Evolutionary conservation across 2,329 filamentous ascomycete species (phyloP).

Genomic region (Trichoderma cornu-damae): DNA sequence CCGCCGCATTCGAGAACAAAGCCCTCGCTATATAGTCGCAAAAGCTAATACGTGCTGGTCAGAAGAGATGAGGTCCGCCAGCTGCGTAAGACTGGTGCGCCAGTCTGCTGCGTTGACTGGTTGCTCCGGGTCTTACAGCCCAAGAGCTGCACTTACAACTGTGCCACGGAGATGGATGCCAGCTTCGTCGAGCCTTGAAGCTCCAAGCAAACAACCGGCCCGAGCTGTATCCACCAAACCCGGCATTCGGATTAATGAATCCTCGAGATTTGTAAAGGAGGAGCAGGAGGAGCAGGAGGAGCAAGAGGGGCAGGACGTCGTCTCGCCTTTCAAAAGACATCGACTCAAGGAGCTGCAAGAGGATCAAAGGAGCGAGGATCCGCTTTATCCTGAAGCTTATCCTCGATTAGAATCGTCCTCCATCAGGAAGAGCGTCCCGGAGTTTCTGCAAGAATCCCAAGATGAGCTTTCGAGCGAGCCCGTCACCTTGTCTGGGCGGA

Average conservation of each 20-base stretch:
- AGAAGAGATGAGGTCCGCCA: constrained; percentile 36
- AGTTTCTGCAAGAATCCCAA: constrained; percentile 32
- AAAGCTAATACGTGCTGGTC: constrained; percentile 33
- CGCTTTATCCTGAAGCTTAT: constrained; percentile 34
- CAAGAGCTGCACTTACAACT: neutral
- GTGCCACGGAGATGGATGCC: constrained; percentile 6
- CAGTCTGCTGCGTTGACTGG: constrained; percentile 23
- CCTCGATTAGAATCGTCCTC: constrained; percentile 31
- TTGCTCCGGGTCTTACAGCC: constrained; percentile 1
- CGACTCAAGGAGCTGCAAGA: constrained; percentile 31
- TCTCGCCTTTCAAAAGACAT: constrained; percentile 36
- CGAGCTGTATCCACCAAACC: constrained; percentile 25
- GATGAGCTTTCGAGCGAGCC: constrained; percentile 26
- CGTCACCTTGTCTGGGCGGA: constrained; percentile 53
- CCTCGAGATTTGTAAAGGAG: constrained; percentile 20
- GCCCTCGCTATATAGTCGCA: constrained; percentile 29
- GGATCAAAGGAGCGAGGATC: constrained; percentile 33
- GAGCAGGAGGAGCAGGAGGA: constrained; percentile 22
- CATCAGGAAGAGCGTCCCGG: constrained; percentile 30
- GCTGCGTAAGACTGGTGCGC: constrained; percentile 35
- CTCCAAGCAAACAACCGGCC: neutral
- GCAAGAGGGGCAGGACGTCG: constrained; percentile 23
- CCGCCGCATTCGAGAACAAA: constrained; percentile 5
- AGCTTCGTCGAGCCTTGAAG: neutral
- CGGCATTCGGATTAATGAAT: constrained; percentile 10